Evolutionary conservation across 371 early-diverging fungal species (phyloP).

Genomic region (Mortierella sp.): DNA sequence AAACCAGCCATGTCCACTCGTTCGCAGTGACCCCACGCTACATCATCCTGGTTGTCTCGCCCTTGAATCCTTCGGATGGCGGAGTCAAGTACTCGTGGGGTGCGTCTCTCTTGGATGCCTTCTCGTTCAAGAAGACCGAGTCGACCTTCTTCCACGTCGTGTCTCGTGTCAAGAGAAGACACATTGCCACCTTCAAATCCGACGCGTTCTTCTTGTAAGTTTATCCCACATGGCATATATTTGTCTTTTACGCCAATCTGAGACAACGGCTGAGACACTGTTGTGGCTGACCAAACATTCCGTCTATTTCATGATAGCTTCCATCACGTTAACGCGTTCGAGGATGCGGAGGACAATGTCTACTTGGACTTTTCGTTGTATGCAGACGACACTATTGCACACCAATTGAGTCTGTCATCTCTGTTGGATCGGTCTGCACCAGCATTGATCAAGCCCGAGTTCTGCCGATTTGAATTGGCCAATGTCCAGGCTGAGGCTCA

Average conservation of each 20-base stretch:
- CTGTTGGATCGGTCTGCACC: constrained; percentile 64
- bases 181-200: constrained; percentile 74
- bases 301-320: constrained; percentile 59
- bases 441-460: constrained; percentile 63
- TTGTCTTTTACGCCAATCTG: neutral
- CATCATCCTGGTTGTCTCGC: constrained; percentile 69
- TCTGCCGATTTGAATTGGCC: constrained; percentile 71
- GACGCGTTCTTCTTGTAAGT: constrained; percentile 70
- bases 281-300: neutral
- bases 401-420: constrained; percentile 68
- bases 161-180: constrained; percentile 75
- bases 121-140: constrained; percentile 69
- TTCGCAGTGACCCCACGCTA: constrained; percentile 80
- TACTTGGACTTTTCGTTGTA: constrained; percentile 78
- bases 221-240: neutral
- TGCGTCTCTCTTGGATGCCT: constrained; percentile 76
- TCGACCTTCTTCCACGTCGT: constrained; percentile 78
- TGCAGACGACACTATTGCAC: constrained; percentile 69
- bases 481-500: constrained; percentile 68
- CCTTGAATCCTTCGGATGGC: constrained; percentile 56
- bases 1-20: constrained; percentile 78
- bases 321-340: constrained; percentile 83
- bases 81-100: constrained; percentile 80
- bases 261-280: no score
- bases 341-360: constrained; percentile 74